A percentile compares a stretch with the other conserved stretches of the same genome.
These are phyloP conservation scores for Hemisphaericaspora nanyangensis DNA, from an alignment of 805 yeast genomes.

Conservation along the genomic window DNA sequence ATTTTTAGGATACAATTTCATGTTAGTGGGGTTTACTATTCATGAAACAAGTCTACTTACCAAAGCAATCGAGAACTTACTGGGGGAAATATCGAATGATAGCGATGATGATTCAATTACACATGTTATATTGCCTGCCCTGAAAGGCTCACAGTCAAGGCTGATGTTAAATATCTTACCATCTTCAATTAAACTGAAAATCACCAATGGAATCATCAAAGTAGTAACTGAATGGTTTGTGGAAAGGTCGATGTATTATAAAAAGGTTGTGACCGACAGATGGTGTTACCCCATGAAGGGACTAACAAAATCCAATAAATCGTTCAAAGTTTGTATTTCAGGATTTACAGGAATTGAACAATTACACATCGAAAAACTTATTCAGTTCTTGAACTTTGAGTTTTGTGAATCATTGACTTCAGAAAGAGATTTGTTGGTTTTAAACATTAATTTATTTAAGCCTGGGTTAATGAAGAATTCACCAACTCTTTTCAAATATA, in stretches of 20 bases:
- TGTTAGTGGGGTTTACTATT: constrained; percentile 37
- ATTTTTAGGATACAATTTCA: constrained; percentile 42
- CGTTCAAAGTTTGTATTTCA: constrained; percentile 48
- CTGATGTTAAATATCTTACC: constrained; percentile 24
- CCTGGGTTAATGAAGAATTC: constrained; percentile 32
- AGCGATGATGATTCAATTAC: constrained; percentile 21
- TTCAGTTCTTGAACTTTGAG: constrained; percentile 50
- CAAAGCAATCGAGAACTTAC: constrained; percentile 43
- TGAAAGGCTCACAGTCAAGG: constrained; percentile 24
- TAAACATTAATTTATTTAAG: constrained; percentile 47
- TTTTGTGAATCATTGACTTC: constrained; percentile 46
- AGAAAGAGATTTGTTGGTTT: constrained; percentile 53
- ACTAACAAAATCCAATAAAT: constrained; percentile 17
- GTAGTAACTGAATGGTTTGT: constrained; percentile 77
- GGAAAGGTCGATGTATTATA: constrained; percentile 66
- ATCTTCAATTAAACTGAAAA: constrained; percentile 17
- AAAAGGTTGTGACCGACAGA: constrained; percentile 44
- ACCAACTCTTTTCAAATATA: constrained; percentile 39
- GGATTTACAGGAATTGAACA: constrained; percentile 79
- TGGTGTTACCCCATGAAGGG: constrained; percentile 61
- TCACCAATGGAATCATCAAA: constrained; percentile 17
- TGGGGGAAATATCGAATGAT: constrained; percentile 31
- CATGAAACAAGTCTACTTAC: constrained; percentile 35
- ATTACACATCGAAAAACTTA: constrained; percentile 63
- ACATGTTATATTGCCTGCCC: constrained; percentile 30